These are phyloP conservation scores for Plantago rigida DNA, from an alignment of 305 asterid species.

Conservation along the genomic window DNA sequence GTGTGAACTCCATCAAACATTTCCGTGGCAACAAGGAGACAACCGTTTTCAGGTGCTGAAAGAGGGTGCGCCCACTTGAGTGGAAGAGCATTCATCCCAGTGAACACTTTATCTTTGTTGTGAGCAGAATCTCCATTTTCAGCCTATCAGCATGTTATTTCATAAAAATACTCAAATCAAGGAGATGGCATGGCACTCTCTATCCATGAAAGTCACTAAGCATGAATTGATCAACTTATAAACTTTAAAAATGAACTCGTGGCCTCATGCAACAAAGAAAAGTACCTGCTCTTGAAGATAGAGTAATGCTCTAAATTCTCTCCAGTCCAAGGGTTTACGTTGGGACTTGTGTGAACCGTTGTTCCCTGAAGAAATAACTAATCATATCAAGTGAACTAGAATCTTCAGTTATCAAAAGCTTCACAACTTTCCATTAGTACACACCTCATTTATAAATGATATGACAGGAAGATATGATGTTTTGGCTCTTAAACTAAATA, in stretches of 20 bases:
- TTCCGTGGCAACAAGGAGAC: slow-evolving; percentile 84
- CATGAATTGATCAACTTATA: neutral
- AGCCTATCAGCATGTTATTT: slow-evolving; percentile 36
- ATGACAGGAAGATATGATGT: neutral
- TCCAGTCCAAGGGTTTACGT: slow-evolving; percentile 74
- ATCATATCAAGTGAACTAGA: neutral
- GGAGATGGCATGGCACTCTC: neutral
- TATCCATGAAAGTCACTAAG: neutral
- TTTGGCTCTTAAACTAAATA: neutral
- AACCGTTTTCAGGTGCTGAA: slow-evolving; percentile 83
- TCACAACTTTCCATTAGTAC: neutral
- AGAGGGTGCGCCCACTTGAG: slow-evolving; percentile 96
- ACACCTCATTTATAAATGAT: neutral
- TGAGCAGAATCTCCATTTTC: slow-evolving; percentile 38
- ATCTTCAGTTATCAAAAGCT: neutral
- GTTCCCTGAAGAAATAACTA: slow-evolving; percentile 30
- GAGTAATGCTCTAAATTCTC: slow-evolving; percentile 88
- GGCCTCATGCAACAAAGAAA: slow-evolving; percentile 18
- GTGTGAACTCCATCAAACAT: slow-evolving; percentile 78
- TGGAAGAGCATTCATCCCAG: slow-evolving; percentile 45
- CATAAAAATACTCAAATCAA: neutral
- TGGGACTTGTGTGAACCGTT: slow-evolving; percentile 42
- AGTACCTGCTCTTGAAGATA: slow-evolving; percentile 74
- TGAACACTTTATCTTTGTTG: slow-evolving; percentile 34
- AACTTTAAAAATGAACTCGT: too few species aligned